phyloP scores from a whole-genome alignment of 495 filamentous ascomycete species.

The Penicillium herquei region DNA sequence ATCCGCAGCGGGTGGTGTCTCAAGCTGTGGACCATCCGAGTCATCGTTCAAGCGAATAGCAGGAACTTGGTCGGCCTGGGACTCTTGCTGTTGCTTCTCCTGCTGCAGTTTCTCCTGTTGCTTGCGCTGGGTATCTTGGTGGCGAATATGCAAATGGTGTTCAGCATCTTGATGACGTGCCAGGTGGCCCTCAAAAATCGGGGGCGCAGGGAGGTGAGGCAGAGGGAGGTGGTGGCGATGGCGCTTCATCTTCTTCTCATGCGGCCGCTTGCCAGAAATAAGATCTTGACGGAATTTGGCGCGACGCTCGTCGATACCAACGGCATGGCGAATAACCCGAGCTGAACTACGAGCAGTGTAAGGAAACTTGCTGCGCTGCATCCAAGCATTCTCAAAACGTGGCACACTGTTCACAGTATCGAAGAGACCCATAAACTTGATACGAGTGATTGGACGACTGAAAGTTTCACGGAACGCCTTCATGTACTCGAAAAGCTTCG shows the following conservation, averaged over 20 bases:
- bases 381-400: constrained; percentile 79
- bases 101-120: constrained; percentile 4
- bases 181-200: constrained; percentile 21
- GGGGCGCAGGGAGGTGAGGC: constrained; percentile 23
- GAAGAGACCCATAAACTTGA: constrained; percentile 53
- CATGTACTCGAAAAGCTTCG: constrained; percentile 73
- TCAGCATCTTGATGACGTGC: constrained; percentile 16
- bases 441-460: constrained; percentile 69
- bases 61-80: constrained; percentile 21
- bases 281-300: constrained; percentile 70
- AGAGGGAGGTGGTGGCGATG: constrained; percentile 35
- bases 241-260: constrained; percentile 29
- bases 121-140: constrained; percentile 7
- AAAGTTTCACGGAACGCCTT: constrained; percentile 85
- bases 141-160: constrained; percentile 21
- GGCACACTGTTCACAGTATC: constrained; percentile 76
- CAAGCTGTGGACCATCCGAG: constrained; percentile 2
- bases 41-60: constrained; percentile 32
- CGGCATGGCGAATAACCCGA: constrained; percentile 67
- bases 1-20: neutral
- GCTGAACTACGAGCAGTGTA: constrained; percentile 79
- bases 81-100: neutral
- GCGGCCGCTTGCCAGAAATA: constrained; percentile 56
- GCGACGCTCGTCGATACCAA: constrained; percentile 74
- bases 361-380: constrained; percentile 78